phyloP scores from a whole-genome alignment of 2,329 filamentous ascomycete genomes.

The Trichoderma aggressivum region DNA sequence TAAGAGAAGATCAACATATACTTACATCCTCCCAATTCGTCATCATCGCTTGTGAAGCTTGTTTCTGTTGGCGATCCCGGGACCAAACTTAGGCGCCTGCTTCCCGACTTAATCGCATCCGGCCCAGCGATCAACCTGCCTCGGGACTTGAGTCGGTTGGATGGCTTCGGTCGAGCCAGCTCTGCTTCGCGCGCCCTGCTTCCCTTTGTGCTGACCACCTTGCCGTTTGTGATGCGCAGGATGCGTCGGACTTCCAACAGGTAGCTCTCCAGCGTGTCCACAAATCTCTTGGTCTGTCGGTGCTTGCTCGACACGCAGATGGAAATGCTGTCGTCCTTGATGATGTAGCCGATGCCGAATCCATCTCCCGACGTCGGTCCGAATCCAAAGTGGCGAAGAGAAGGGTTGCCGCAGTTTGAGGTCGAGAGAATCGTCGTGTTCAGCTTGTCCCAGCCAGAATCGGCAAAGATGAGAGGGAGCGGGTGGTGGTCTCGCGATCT shows the following conservation, averaged over 20 bases:
- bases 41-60: slow-evolving; percentile 71
- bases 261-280: slow-evolving; percentile 87
- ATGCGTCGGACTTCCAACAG: slow-evolving; percentile 86
- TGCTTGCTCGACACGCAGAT: slow-evolving; percentile 95
- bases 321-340: slow-evolving; percentile 74
- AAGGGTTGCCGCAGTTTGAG: slow-evolving; percentile 98
- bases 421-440: slow-evolving; percentile 94
- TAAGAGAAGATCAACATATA: slow-evolving; percentile 26
- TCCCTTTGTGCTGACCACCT: slow-evolving; percentile 40
- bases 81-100: slow-evolving; percentile 40
- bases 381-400: slow-evolving; percentile 92
- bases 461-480: slow-evolving; percentile 79
- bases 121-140: slow-evolving; percentile 67
- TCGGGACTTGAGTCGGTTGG: slow-evolving; percentile 61
- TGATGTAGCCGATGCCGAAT: slow-evolving; percentile 98
- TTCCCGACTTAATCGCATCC: slow-evolving; percentile 39
- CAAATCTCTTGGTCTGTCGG: slow-evolving; percentile 83
- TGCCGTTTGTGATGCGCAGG: slow-evolving; percentile 62
- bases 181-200: slow-evolving; percentile 56
- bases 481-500: slow-evolving; percentile 45
- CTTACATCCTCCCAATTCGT: slow-evolving; percentile 91
- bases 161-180: slow-evolving; percentile 34
- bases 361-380: slow-evolving; percentile 91
- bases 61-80: slow-evolving; percentile 64
- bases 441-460: slow-evolving; percentile 88